Evolutionary conservation across 2,329 filamentous ascomycete genomes (phyloP).

Genomic region (Cercospora zeina): DNA sequence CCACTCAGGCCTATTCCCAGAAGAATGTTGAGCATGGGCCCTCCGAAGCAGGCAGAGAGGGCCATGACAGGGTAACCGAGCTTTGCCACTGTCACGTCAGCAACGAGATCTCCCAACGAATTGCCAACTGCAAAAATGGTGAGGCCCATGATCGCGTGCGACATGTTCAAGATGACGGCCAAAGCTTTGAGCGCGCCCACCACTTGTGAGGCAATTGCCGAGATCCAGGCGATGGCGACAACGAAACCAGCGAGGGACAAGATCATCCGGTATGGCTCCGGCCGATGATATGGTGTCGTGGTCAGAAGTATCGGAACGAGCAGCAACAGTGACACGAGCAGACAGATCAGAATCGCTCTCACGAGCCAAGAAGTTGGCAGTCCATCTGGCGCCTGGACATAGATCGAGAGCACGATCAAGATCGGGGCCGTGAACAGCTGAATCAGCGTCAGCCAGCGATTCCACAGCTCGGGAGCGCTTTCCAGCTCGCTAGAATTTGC

Average conservation of each 20-base stretch:
- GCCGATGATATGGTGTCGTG: constrained; percentile 66
- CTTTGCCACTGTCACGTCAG: constrained; percentile 88
- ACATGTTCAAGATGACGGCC: constrained; percentile 88
- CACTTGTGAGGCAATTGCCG: constrained; percentile 90
- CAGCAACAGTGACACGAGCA: constrained; percentile 62
- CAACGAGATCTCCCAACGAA: constrained; percentile 88
- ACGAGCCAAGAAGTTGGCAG: constrained; percentile 60
- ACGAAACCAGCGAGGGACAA: constrained; percentile 88
- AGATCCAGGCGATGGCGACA: constrained; percentile 94
- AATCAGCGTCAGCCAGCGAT: constrained; percentile 81
- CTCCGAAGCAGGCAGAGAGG: constrained; percentile 90
- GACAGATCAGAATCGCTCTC: constrained; percentile 44
- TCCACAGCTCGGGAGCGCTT: constrained; percentile 61
- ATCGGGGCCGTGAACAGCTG: constrained; percentile 86
- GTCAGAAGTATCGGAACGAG: constrained; percentile 67
- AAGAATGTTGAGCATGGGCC: constrained; percentile 95
- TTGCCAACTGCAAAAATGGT: constrained; percentile 97
- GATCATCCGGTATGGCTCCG: constrained; percentile 67
- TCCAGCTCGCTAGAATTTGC: constrained; percentile 18
- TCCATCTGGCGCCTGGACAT: constrained; percentile 48
- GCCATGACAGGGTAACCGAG: constrained; percentile 98
- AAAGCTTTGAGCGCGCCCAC: constrained; percentile 92
- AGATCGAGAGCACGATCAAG: constrained; percentile 72
- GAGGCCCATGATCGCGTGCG: constrained; percentile 88
- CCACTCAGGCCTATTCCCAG: constrained; percentile 92